phyloP scores from a whole-genome alignment of 805 yeast genomes.

The Saccharomycopsis sp. region DNA sequence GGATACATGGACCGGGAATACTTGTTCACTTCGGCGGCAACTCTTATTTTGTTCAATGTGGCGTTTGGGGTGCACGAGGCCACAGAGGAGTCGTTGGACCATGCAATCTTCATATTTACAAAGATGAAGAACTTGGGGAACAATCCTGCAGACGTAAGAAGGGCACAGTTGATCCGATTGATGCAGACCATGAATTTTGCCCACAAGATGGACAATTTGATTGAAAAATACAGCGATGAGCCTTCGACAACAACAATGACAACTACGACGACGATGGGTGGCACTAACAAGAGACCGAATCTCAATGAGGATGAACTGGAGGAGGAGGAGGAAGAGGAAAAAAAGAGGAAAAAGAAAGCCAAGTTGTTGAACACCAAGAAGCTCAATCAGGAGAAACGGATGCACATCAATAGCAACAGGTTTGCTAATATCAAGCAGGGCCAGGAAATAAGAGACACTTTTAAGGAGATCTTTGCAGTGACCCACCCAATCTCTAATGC shows the following conservation, averaged over 20 bases:
- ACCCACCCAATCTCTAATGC: too few relatives aligned
- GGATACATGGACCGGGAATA: conserved; percentile 87
- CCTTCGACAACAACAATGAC: too few relatives aligned
- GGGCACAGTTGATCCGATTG: conserved; percentile 61
- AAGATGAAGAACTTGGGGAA: conserved; percentile 71
- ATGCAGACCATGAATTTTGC: conserved; percentile 60
- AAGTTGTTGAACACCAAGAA: too few relatives aligned
- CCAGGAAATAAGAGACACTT: too few relatives aligned
- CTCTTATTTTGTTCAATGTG: conserved; percentile 62
- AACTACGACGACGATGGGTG: too few relatives aligned
- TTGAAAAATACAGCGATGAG: conserved; percentile 48
- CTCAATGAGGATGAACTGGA: neutral
- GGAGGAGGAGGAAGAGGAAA: neutral
- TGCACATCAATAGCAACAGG: neutral
- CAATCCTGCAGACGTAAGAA: conserved; percentile 67
- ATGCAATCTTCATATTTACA: conserved; percentile 59
- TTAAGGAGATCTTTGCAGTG: too few relatives aligned
- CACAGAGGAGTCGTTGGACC: conserved; percentile 61
- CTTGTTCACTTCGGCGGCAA: conserved; percentile 66
- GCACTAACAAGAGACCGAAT: too few relatives aligned
- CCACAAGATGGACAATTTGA: conserved; percentile 49
- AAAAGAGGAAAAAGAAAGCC: neutral
- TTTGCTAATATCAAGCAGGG: too few relatives aligned
- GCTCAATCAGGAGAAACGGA: too few relatives aligned
- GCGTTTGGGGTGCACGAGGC: conserved; percentile 79